A percentile compares a stretch with the other conserved stretches of the same genome.
These are phyloP conservation scores for Brassica cretica DNA, from an alignment of 345 rosid genomes.

Conservation along the genomic window DNA sequence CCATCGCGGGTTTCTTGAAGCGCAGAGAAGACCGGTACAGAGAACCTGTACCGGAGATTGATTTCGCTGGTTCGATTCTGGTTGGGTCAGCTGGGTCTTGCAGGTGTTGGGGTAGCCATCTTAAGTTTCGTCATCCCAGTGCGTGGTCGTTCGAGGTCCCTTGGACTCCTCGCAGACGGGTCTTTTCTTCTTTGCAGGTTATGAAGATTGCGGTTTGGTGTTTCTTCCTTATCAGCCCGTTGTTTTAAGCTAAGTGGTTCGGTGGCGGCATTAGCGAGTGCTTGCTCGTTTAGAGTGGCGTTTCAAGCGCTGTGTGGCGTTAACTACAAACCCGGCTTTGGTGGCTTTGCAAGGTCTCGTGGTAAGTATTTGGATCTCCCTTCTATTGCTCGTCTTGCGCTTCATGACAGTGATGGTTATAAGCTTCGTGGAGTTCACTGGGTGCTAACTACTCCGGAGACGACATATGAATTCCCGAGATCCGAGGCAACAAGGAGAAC, in stretches of 20 bases:
- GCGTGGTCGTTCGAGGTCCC: neutral
- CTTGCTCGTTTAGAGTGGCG: neutral
- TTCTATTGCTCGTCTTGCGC: neutral
- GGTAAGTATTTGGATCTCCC: neutral
- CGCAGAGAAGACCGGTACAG: neutral
- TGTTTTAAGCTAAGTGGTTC: neutral
- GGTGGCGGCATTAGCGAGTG: neutral
- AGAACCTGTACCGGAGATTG: no score
- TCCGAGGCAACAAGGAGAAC: neutral
- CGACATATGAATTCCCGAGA: no score
- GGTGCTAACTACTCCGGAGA: neutral
- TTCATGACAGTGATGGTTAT: neutral
- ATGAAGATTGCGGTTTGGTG: neutral
- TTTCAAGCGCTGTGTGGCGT: neutral
- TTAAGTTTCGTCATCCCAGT: neutral
- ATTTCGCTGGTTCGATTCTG: no score
- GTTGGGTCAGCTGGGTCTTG: no score
- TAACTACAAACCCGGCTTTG: neutral
- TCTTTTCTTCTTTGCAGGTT: neutral
- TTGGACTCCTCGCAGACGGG: neutral
- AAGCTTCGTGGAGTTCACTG: neutral
- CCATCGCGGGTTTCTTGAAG: neutral
- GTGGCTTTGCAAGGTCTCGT: no score
- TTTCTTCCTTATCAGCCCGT: neutral
- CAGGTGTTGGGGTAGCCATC: no score